Base-by-base conservation (phyloP, 441 rosid species). In the Populus hybrid region DNA sequence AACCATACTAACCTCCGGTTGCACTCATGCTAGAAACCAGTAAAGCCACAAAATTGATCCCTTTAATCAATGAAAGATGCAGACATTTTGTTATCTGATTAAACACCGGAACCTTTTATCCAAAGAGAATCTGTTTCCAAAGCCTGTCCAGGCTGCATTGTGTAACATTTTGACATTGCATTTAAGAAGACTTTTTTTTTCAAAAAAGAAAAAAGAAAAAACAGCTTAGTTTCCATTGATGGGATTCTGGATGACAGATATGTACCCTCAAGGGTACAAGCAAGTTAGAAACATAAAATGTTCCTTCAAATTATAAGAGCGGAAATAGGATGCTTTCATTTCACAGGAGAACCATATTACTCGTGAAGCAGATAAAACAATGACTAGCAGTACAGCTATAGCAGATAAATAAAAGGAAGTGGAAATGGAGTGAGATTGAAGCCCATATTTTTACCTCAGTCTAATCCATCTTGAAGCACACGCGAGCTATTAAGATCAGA, bases 401-500 rank as follows among this genome's bases (percentile, higher is more conserved):
- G 42, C 76, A n/a, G 16, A 5, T 16, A 65, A 28, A 12, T 28
- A 40, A 66, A 23, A 24, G 6, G 23, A 40, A 34, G 11, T 0
- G 2, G 18, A 10, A 46, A 59, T 1, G 5, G 34, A 2, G 36
- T 32, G n/a, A 61, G 11, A 42, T 67, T 6, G 2, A 24, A 72
- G 70, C 76, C 82, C 85, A 4, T 67, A 57, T 1, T 68, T 73
- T 69, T 67, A 72, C 74, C 76, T 79, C 68, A 18, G 35, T 65
- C 74, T 73, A 73, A 28, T 68, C 69, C 85, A 69, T 83, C 79
- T 7, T 72, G 83, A 30, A 68, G 77, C n/a, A 54, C 35, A 24
- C 72, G 82, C 65, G 69, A 73, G 83, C 84, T 81, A 72, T 73
- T 36, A 72, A 79, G 57, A 80, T 85, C 79, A 4, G 86, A 77